Base-by-base conservation (phyloP, 2,329 filamentous ascomycete species). In the Pezicula radicicola region DNA sequence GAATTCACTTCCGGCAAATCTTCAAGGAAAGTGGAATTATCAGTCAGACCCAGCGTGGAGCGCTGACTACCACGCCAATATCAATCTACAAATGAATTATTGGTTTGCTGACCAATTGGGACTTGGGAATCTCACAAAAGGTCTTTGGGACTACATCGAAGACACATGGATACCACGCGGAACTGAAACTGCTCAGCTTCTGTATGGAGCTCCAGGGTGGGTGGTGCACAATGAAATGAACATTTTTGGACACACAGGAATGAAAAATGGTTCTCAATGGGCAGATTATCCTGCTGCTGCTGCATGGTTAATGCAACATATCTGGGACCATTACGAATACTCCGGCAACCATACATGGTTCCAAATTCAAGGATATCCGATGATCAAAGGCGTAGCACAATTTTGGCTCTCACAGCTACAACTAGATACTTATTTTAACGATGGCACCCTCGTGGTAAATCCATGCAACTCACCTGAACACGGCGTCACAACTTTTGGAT, bases 71-170 rank as follows among this genome's bases (percentile, higher is more conserved):
- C 79, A 82, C 48, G 70, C 74, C 37, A 79, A 84, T 54, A 83
- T 84, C 59, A 84, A 84, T 51, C 51, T 83, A 0, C 78, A 84
- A 56, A 84, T 83, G 81, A 84, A 83, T 53, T 75, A 83, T 57
- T 84, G 81, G 80, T 69, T 67, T 2, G 73, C 75, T 2, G 78
- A 81, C 33, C 72, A 79, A 48, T 80, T 77, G 0, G 79, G 78
- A 0, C 65, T 83, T 0, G 72, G 70, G 0, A 66, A 66, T 2
- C 69, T 78, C 1, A 72, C 78, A 44, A 61, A 65, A 0, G 72
- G 75, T 0, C 63, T 81, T 0, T 83, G 76, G 72, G 66, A 75
- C 7, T 81, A 78, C 50, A 81, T 84, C 66, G 55, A 67, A 5
- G 65, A 79, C 16, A 82, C 72, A 0, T 81, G 78, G 77, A 72